These are phyloP conservation scores for Letharia lupina DNA, from an alignment of 495 filamentous ascomycete genomes.

Conservation along the genomic window DNA sequence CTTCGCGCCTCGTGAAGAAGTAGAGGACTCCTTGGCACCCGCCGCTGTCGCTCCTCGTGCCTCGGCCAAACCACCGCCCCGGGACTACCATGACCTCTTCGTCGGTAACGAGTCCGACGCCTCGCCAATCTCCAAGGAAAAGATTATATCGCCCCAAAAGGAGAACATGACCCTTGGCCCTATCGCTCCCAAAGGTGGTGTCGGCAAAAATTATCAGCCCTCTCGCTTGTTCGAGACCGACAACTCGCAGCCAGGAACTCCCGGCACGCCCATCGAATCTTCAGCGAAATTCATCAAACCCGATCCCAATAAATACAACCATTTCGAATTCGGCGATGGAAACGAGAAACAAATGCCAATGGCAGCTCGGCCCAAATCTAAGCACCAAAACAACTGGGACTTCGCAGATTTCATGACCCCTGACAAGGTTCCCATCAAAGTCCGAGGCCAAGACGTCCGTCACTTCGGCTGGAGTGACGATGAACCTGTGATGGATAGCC, in stretches of 20 bases:
- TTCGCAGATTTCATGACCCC: slow-evolving; percentile 84
- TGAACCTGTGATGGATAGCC: slow-evolving; percentile 48
- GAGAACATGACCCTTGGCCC: slow-evolving; percentile 15
- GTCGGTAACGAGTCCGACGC: slow-evolving; percentile 36
- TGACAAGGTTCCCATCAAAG: slow-evolving; percentile 50
- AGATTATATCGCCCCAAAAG: slow-evolving; percentile 22
- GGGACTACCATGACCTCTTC: slow-evolving; percentile 58
- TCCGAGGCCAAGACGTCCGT: slow-evolving; percentile 46
- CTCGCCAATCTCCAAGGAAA: slow-evolving; percentile 18
- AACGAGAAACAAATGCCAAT: slow-evolving; percentile 36
- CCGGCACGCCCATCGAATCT: slow-evolving; percentile 33
- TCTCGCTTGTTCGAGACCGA: slow-evolving; percentile 60
- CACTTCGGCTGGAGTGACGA: slow-evolving; percentile 70
- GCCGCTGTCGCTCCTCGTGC: slow-evolving; percentile 30
- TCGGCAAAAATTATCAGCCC: slow-evolving; percentile 59
- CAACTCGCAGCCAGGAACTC: slow-evolving; percentile 28
- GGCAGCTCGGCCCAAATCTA: slow-evolving; percentile 42
- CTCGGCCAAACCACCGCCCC: slow-evolving; percentile 53
- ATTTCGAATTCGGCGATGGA: slow-evolving; percentile 78
- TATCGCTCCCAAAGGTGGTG: slow-evolving; percentile 54
- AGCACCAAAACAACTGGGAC: slow-evolving; percentile 65
- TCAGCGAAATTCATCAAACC: slow-evolving; percentile 40
- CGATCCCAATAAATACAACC: slow-evolving; percentile 68
- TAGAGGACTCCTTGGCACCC: slow-evolving; percentile 32
- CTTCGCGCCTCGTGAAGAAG: slow-evolving; percentile 53